These are phyloP conservation scores for Penicillium manginii DNA, from an alignment of 495 filamentous ascomycete genomes.

Conservation along the genomic window DNA sequence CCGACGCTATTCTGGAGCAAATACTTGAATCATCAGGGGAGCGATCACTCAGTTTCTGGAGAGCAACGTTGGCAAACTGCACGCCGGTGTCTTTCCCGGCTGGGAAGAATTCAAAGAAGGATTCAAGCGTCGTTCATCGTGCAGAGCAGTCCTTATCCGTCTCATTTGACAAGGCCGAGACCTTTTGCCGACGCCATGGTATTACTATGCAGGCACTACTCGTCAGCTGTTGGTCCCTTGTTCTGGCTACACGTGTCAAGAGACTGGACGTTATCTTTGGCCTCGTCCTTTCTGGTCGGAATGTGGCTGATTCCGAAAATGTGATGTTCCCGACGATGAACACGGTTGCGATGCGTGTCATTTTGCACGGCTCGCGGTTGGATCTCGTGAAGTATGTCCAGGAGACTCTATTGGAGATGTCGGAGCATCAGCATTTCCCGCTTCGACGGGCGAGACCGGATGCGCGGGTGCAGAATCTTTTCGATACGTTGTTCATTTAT, in stretches of 20 bases:
- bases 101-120: slow-evolving; percentile 20
- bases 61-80: slow-evolving; percentile 33
- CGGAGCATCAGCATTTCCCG: slow-evolving; percentile 51
- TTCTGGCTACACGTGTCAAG: slow-evolving; percentile 64
- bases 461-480: slow-evolving; percentile 49
- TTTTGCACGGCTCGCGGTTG: slow-evolving; percentile 40
- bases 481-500: slow-evolving; percentile 87
- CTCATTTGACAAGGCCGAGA: slow-evolving; percentile 41
- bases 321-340: slow-evolving; percentile 90
- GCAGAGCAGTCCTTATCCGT: slow-evolving; percentile 37
- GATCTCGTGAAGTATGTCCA: slow-evolving; percentile 47
- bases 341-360: slow-evolving; percentile 66
- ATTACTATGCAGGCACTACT: slow-evolving; percentile 77
- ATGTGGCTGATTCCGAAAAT: slow-evolving; percentile 68
- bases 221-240: slow-evolving; percentile 68
- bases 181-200: slow-evolving; percentile 55
- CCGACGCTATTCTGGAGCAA: slow-evolving; percentile 37
- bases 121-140: slow-evolving; percentile 33
- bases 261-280: slow-evolving; percentile 74
- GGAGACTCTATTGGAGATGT: slow-evolving; percentile 72
- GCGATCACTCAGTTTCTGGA: slow-evolving; percentile 43
- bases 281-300: slow-evolving; percentile 67
- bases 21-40: slow-evolving; percentile 30
- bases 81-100: slow-evolving; percentile 25
- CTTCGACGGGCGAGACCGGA: slow-evolving; percentile 36